A percentile compares a stretch with the other conserved stretches of the same genome.
Evolutionary conservation across 2,329 filamentous ascomycete species (phyloP).

Genomic region (Metarhizium album): DNA sequence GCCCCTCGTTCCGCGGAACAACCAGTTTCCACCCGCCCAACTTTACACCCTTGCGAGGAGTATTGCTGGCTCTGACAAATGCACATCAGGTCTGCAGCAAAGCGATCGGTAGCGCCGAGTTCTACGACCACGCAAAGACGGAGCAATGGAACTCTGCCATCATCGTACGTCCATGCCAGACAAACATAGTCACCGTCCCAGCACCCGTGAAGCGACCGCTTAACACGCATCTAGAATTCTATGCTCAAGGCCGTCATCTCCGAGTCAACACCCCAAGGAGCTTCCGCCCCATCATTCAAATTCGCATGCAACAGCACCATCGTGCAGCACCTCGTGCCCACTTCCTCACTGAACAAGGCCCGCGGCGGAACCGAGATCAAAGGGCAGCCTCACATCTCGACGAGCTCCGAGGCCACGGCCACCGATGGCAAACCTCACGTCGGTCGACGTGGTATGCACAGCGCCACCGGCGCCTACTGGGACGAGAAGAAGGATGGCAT

Average conservation of each 20-base stretch:
- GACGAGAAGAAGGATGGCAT: constrained; percentile 85
- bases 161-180: constrained; percentile 54
- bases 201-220: constrained; percentile 8
- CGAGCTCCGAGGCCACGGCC: constrained; percentile 41
- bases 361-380: constrained; percentile 37
- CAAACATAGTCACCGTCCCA: constrained; percentile 2
- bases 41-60: not conserved
- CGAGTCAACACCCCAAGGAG: constrained; percentile 52
- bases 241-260: constrained; percentile 70
- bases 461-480: constrained; percentile 77
- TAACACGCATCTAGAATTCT: constrained; percentile 44
- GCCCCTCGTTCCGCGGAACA: not conserved
- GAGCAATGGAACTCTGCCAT: constrained; percentile 85
- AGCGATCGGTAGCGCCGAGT: constrained; percentile 61
- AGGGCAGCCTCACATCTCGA: constrained; percentile 43
- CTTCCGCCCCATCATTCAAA: constrained; percentile 62
- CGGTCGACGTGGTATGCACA: constrained; percentile 84
- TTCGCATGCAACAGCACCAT: constrained; percentile 98
- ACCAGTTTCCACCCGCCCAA: not conserved
- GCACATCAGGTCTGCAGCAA: constrained; percentile 65
- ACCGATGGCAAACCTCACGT: constrained; percentile 60
- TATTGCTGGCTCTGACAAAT: not conserved
- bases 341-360: constrained; percentile 51
- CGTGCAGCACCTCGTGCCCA: constrained; percentile 79
- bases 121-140: constrained; percentile 81